Evolutionary conservation across 2,329 filamentous ascomycete genomes (phyloP).

Genomic region (Botrytis paeoniae): DNA sequence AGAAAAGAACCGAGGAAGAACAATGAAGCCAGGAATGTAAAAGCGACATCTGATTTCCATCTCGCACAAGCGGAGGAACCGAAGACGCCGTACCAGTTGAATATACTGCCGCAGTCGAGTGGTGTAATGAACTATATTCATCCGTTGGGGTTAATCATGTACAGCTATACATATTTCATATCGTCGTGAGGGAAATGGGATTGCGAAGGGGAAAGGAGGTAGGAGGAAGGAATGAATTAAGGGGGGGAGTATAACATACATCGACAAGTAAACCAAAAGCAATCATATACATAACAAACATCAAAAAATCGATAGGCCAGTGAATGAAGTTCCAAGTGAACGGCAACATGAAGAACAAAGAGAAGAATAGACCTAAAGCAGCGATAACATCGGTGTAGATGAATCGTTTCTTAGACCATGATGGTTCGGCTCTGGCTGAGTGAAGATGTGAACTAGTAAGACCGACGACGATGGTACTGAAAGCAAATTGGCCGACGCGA

Average conservation of each 20-base stretch:
- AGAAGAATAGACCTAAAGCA: conserved; percentile 64
- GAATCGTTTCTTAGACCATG: conserved; percentile 16
- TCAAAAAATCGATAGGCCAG: conserved; percentile 68
- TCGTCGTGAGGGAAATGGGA: accelerated
- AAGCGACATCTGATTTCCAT: conserved; percentile 57
- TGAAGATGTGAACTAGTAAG: conserved; percentile 10
- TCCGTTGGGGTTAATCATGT: background rate
- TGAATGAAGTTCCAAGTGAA: conserved; percentile 65
- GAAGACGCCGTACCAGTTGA: conserved; percentile 79
- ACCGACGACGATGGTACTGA: conserved; percentile 8
- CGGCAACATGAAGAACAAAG: conserved; percentile 69
- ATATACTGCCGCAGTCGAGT: conserved; percentile 75
- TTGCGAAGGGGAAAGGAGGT: too few relatives aligned
- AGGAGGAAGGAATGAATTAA: background rate
- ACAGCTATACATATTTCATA: too few relatives aligned
- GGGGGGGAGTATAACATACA: background rate
- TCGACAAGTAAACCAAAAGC: conserved; percentile 44
- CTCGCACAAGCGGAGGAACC: conserved; percentile 68
- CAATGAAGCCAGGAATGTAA: conserved; percentile 29
- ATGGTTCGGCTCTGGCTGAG: background rate
- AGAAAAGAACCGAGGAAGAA: conserved; percentile 30
- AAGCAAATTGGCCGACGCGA: conserved; percentile 3
- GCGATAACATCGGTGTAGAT: conserved; percentile 41
- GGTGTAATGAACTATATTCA: conserved; percentile 59
- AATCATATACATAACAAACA: conserved; percentile 62